phyloP scores from a whole-genome alignment of 192 early-diverging fungal species.

The Rhizoclosmatium globosum region DNA sequence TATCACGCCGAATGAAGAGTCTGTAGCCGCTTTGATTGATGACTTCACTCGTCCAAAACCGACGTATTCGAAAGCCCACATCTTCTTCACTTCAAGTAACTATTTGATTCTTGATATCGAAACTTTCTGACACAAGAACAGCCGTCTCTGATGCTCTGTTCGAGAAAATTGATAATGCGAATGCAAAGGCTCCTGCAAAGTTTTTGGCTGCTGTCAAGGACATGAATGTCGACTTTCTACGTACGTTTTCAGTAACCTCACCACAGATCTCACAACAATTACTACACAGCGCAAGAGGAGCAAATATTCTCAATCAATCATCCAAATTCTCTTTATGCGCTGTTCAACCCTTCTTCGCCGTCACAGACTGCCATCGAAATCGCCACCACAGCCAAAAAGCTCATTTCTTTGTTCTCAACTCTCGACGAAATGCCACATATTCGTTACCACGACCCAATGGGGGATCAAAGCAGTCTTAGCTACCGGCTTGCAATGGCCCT shows the following conservation, averaged over 20 bases:
- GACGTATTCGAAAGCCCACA: conserved; percentile 61
- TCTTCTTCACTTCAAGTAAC: conserved; percentile 58
- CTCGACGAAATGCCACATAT: conserved; percentile 64
- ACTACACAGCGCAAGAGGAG: conserved; percentile 51
- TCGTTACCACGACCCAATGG: conserved; percentile 86
- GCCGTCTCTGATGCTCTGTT: conserved; percentile 74
- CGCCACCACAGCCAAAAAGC: conserved; percentile 42
- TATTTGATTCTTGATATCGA: not conserved
- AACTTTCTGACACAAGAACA: conserved; percentile 34
- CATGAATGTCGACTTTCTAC: conserved; percentile 61
- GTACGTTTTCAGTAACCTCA: conserved; percentile 29
- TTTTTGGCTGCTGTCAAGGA: conserved; percentile 52
- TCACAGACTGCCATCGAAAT: conserved; percentile 37
- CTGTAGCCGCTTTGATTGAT: conserved; percentile 52
- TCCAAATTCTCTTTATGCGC: conserved; percentile 37
- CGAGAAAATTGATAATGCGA: conserved; percentile 57
- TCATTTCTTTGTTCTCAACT: conserved; percentile 56
- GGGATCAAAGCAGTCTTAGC: conserved; percentile 39
- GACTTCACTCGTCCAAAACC: conserved; percentile 61
- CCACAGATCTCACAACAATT: conserved; percentile 2
- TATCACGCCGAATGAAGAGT: conserved; percentile 53
- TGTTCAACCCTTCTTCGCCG: conserved; percentile 43
- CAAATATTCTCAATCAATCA: conserved; percentile 56
- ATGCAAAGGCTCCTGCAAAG: conserved; percentile 46
- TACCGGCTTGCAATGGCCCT: conserved; percentile 54